Conservation (phyloP, 768 basidiomycete genomes). For the Pleurotus platypus region DNA sequence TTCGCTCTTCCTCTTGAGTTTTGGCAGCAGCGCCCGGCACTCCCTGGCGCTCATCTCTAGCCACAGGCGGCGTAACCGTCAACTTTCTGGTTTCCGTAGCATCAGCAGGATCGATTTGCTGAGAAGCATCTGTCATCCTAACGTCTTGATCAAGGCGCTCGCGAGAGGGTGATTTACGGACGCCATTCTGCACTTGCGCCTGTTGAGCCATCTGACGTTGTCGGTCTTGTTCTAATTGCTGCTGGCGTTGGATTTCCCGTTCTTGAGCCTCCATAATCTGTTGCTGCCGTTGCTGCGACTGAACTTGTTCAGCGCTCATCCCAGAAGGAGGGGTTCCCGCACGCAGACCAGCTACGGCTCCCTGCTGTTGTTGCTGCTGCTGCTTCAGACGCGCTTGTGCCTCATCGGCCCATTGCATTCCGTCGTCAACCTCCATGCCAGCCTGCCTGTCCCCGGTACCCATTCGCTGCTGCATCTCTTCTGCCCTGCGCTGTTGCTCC, state of each 20-base stretch:
- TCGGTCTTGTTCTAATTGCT: constrained; percentile 21
- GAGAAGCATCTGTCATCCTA: constrained; percentile 15
- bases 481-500: constrained; percentile 24
- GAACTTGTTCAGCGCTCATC: constrained; percentile 13
- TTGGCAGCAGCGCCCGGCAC: constrained; percentile 37
- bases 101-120: constrained; percentile 60
- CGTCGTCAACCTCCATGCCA: constrained; percentile 73
- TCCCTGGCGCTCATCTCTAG: constrained; percentile 45
- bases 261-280: constrained; percentile 29
- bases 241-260: constrained; percentile 28
- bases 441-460: constrained; percentile 24
- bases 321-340: not conserved
- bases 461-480: constrained; percentile 17
- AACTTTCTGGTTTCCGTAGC: constrained; percentile 73
- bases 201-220: constrained; percentile 18
- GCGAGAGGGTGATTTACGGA: constrained; percentile 43
- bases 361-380: constrained; percentile 29
- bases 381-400: constrained; percentile 18
- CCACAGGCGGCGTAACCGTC: constrained; percentile 75
- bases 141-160: constrained; percentile 33
- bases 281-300: constrained; percentile 25
- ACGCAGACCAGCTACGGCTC: not conserved
- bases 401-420: constrained; percentile 84
- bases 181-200: constrained; percentile 17
- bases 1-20: constrained; percentile 50